These are phyloP conservation scores for Pythium guiyangense DNA, from an alignment of 352 stramenopile genomes.

Conservation along the genomic window DNA sequence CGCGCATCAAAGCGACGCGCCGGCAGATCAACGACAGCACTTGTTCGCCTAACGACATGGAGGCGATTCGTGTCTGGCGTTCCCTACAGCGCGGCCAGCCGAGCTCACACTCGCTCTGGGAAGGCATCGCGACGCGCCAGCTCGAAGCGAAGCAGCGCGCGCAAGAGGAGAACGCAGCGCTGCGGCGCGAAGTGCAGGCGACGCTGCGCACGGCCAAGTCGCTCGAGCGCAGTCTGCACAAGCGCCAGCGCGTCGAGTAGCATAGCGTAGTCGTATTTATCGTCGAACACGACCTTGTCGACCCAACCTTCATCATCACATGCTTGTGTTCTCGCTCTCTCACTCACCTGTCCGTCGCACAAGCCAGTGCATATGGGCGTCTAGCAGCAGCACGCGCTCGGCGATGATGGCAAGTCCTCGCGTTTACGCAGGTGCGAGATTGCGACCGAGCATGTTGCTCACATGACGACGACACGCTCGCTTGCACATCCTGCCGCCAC, in stretches of 20 bases:
- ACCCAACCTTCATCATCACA: too few relatives aligned
- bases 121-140: slow-evolving; percentile 6
- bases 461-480: neutral
- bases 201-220: neutral
- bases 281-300: neutral
- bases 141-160: slow-evolving; percentile 2
- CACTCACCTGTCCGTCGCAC: too few relatives aligned
- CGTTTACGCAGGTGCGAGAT: neutral
- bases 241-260: slow-evolving; percentile 3
- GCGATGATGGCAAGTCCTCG: neutral
- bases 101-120: slow-evolving; percentile 1
- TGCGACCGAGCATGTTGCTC: neutral
- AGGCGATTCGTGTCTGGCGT: neutral
- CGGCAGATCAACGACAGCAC: neutral
- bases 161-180: slow-evolving; percentile 6
- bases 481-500: neutral
- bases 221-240: slow-evolving; percentile 5
- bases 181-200: neutral
- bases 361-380: too few relatives aligned
- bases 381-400: too few relatives aligned
- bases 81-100: neutral
- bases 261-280: neutral
- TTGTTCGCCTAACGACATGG: neutral
- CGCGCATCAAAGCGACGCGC: neutral
- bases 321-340: too few relatives aligned